Evolutionary conservation across 2,329 filamentous ascomycete species (phyloP).

Genomic region (Alternaria sp.): DNA sequence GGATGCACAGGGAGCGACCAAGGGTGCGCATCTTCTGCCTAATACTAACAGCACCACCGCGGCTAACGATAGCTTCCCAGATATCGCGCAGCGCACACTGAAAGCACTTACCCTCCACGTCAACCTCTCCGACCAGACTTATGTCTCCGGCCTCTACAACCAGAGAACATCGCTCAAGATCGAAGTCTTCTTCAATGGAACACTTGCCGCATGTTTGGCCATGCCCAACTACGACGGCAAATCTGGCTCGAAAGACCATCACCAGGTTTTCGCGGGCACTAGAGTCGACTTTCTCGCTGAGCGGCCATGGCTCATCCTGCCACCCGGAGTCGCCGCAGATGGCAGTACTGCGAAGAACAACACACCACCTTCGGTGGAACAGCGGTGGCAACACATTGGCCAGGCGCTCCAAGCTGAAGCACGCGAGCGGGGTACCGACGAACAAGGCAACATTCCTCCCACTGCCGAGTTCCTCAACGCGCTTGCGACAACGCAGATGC

Average conservation of each 20-base stretch:
- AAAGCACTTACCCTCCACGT: constrained; percentile 41
- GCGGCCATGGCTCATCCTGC: constrained; percentile 53
- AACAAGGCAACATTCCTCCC: constrained; percentile 39
- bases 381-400: constrained; percentile 48
- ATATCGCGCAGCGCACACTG: neutral
- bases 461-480: constrained; percentile 49
- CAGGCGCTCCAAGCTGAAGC: constrained; percentile 44
- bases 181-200: constrained; percentile 58
- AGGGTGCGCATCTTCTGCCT: neutral
- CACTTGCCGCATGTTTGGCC: constrained; percentile 45
- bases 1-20: neutral
- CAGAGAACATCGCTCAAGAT: constrained; percentile 51
- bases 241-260: constrained; percentile 19
- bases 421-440: constrained; percentile 41
- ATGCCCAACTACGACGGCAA: constrained; percentile 31
- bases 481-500: constrained; percentile 49
- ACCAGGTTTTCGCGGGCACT: constrained; percentile 48
- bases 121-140: constrained; percentile 40
- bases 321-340: constrained; percentile 32
- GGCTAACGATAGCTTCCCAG: neutral
- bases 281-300: constrained; percentile 51
- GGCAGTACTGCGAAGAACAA: constrained; percentile 18
- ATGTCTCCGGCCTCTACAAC: constrained; percentile 26
- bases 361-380: constrained; percentile 1
- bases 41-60: neutral